Percentiles rank a stretch among this genome's conserved stretches.
Evolutionary conservation across 106 monocot genomes (phyloP).

Genomic region (Iris macrosiphon): DNA sequence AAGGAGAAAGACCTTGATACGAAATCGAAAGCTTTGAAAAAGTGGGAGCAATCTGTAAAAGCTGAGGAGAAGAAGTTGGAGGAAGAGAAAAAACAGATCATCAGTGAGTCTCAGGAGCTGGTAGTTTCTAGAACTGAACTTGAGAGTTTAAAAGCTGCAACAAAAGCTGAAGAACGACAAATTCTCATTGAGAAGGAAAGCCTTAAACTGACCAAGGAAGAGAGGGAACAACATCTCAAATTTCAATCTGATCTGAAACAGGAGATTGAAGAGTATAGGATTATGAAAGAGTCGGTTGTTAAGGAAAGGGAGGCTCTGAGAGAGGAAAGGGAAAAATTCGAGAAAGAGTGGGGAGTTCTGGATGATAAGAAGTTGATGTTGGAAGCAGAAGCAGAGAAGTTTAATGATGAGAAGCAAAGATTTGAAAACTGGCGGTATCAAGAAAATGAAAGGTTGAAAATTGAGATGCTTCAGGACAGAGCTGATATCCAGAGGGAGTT

Average conservation of each 20-base stretch:
- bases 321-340: conserved; percentile 78
- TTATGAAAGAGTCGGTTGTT: conserved; percentile 42
- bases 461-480: conserved; percentile 21
- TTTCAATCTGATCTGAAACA: conserved; percentile 58
- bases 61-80: conserved; percentile 39
- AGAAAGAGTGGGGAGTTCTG: conserved; percentile 76
- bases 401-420: conserved; percentile 42
- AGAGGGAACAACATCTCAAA: conserved; percentile 44
- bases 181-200: conserved; percentile 48
- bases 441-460: conserved; percentile 65
- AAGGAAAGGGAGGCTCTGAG: conserved; percentile 62
- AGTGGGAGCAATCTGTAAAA: conserved; percentile 62
- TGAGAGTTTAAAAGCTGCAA: conserved; percentile 36
- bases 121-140: conserved; percentile 30
- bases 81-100: conserved; percentile 37
- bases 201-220: conserved; percentile 59
- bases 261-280: conserved; percentile 72
- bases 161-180: conserved; percentile 41
- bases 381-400: conserved; percentile 33
- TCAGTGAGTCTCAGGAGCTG: conserved; percentile 31
- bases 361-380: conserved; percentile 68
- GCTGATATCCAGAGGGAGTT: conserved; percentile 37
- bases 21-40: conserved; percentile 66
- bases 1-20: conserved; percentile 56
- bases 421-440: conserved; percentile 58